Base-by-base conservation (phyloP, 352 stramenopile genomes). In the Phytophthora nicotianae region DNA sequence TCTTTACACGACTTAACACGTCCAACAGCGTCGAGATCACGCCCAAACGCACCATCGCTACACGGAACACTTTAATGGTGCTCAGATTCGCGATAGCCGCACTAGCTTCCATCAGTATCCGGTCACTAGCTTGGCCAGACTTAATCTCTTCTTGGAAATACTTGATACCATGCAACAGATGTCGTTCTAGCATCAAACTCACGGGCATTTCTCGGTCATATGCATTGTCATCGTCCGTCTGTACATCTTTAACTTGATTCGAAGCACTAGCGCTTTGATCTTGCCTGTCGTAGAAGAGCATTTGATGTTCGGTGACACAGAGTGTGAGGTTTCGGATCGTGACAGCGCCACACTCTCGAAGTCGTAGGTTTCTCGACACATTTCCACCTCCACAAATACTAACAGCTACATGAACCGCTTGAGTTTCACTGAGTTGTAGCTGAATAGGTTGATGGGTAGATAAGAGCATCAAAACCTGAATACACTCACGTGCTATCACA, bases 401-500 rank as follows among this genome's bases (percentile, higher is more conserved):
- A 16, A 85, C 71, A 21, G 89, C 59, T 20, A 92, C 79, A 5
- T 87, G 67, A 19, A 90, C 78, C 0, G 72, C 79, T 45, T 90
- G 77, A 0, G 81, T 92, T 45, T 92, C 83, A 2, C 68, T 61
- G 2, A 92, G 58, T 14, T 60, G 50, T 0, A 68, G 37, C 32
- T 89, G 79, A 41, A 92, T 90, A 16, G 79, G 79, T 54, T 92
- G 83, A 43, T 86, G 89, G 4, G 72, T 89, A 8, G 83, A 92
- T 14, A 92, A 55, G 19, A 79, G 70, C 67, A 85, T 81, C 24
- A 92, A 54, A 26, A 89, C 66, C 13, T 62, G 45, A 1, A 82
- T 56, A 8, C 77, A 86, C 26, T 83, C 75, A 5, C 63, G 71
- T 4, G 79, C 75, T 3, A 92, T 83, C 1, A 52, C 20, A 0